Percentiles rank a stretch among this genome's conserved stretches.
Evolutionary conservation across 768 basidiomycete species (phyloP).

Genomic region (Ramaria rubella): DNA sequence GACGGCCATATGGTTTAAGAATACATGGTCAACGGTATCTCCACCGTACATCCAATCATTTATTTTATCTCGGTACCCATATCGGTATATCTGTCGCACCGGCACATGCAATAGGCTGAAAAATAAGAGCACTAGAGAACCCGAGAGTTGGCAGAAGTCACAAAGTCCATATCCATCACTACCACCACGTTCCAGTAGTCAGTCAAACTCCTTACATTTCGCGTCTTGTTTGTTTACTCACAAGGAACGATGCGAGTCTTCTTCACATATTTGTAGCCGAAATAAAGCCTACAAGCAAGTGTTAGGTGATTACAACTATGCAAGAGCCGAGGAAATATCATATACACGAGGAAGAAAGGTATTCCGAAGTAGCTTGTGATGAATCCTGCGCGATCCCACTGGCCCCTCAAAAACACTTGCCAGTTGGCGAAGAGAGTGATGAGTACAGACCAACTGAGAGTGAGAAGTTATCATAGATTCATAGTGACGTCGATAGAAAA

Average conservation of each 20-base stretch:
- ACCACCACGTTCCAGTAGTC: background rate
- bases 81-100: no score
- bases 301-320: background rate
- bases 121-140: no score
- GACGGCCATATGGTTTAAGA: no score
- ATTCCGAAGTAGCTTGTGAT: constrained; percentile 18
- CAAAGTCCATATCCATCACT: constrained; percentile 1
- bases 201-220: background rate
- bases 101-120: no score
- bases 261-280: background rate
- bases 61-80: no score
- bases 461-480: background rate
- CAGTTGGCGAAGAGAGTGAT: constrained; percentile 19
- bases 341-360: constrained; percentile 12
- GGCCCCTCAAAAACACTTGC: constrained; percentile 15
- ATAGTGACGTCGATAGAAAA: background rate
- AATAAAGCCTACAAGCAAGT: background rate
- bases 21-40: no score
- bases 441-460: constrained; percentile 5
- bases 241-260: background rate
- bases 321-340: background rate
- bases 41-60: no score
- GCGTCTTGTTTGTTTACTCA: no score
- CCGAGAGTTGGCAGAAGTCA: background rate
- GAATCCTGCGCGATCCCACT: constrained; percentile 14